Evolutionary conservation across 1,284 basidiomycete species (phyloP).

Genomic region (Cryptococcus floricola): DNA sequence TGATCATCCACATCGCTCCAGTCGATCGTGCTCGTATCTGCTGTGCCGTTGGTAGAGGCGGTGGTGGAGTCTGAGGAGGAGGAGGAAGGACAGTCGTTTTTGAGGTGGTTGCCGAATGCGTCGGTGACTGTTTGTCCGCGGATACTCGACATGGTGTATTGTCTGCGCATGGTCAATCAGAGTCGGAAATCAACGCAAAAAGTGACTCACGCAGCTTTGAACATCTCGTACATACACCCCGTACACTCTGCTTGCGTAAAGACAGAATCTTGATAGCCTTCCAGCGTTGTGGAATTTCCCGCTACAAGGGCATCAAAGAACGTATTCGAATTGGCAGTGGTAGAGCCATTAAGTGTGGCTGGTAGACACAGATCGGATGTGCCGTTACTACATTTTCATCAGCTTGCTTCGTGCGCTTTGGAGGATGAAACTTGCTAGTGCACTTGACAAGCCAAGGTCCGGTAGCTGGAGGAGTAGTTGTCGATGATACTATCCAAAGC

Average conservation of each 20-base stretch:
- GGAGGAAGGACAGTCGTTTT: conserved; percentile 26
- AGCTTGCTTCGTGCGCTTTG: background rate
- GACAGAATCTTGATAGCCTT: conserved; percentile 24
- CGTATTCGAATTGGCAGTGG: conserved; percentile 21
- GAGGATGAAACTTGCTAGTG: conserved; percentile 23
- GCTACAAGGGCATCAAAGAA: conserved; percentile 35
- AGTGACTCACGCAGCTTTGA: conserved; percentile 36
- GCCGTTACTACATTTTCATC: conserved; percentile 24
- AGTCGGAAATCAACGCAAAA: background rate
- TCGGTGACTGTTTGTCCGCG: conserved; percentile 23
- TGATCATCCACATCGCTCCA: conserved; percentile 37
- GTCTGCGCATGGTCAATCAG: conserved; percentile 10
- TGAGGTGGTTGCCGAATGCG: conserved; percentile 27
- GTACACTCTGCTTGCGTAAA: conserved; percentile 29
- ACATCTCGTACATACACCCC: conserved; percentile 41
- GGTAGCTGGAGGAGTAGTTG: conserved; percentile 30
- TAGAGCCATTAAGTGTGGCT: conserved; percentile 17
- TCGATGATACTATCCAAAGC: conserved; percentile 24
- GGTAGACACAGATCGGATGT: conserved; percentile 29
- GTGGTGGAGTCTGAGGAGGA: conserved; percentile 7
- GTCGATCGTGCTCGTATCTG: conserved; percentile 6
- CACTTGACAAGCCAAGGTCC: conserved; percentile 34
- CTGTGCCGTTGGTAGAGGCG: background rate
- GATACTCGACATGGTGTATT: conserved; percentile 31
- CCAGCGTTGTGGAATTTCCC: conserved; percentile 16